phyloP scores from a whole-genome alignment of 129 eudicot species.

The Pittosporum tobira region DNA sequence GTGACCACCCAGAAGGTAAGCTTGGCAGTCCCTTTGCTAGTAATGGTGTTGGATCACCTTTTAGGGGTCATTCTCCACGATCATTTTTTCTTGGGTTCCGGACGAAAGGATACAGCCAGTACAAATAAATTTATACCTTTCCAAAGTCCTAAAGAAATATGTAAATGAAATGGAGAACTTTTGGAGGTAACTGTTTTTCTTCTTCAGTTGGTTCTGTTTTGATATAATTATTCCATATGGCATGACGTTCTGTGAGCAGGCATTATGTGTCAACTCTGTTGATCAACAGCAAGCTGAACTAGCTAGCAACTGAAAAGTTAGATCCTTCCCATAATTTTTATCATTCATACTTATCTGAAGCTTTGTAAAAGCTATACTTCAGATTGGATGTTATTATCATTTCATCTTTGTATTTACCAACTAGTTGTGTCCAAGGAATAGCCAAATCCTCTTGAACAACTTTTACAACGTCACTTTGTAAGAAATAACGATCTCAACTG shows the following conservation, averaged over 20 bases:
- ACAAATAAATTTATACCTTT: slow-evolving; percentile 38
- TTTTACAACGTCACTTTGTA: no score
- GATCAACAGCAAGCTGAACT: slow-evolving; percentile 87
- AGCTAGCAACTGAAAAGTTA: slow-evolving; percentile 83
- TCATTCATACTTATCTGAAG: no score
- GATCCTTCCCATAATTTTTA: slow-evolving; percentile 7
- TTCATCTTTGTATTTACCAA: no score
- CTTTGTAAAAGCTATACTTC: slow-evolving; percentile 1
- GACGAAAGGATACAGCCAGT: slow-evolving; percentile 18
- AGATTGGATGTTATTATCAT: no score
- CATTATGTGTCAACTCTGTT: slow-evolving; percentile 76
- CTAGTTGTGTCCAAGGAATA: no score
- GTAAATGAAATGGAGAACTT: slow-evolving; percentile 75
- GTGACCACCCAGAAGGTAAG: slow-evolving; percentile 53
- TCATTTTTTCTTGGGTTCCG: slow-evolving; percentile 38
- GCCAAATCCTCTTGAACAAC: no score
- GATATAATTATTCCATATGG: background rate
- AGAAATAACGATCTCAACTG: no score
- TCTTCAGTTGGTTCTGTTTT: background rate
- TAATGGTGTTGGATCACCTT: slow-evolving; percentile 36
- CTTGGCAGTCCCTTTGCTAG: slow-evolving; percentile 20
- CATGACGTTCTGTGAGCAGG: slow-evolving; percentile 39
- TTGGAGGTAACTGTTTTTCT: slow-evolving; percentile 53
- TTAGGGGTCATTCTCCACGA: slow-evolving; percentile 34
- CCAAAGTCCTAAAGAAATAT: slow-evolving; percentile 70